Base-by-base conservation (phyloP, 768 basidiomycete genomes). In the Tricholoma furcatifolium region DNA sequence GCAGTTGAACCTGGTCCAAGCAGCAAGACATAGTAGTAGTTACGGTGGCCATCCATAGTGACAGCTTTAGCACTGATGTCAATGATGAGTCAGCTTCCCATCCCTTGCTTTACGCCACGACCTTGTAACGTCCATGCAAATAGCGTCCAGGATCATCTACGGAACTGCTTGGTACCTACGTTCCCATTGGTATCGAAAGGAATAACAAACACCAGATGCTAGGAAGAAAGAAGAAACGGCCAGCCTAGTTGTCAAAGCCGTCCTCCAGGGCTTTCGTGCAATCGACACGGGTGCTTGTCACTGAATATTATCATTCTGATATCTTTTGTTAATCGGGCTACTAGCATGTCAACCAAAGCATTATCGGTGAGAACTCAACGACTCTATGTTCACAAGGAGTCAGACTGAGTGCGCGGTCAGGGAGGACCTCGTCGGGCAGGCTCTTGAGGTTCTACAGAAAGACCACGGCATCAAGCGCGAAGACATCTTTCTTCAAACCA, bases 211-310 rank as follows among this genome's bases (percentile, higher is more conserved):
- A 43, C 41, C 36, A 42, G 35, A 30, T 39, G 34, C 9, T 59
- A 91, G 89, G 91, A 93, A 93, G 73, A 84, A 84, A 61, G 85
- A 87, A 50, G 67, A 75, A 20, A 93, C 92, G 1, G 70, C 82
- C 0, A 68, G 74, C 4, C 78, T 92, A 2, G 90, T 93, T 17
- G 70, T 86, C 45, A 77, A 74, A 50, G 92, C 92, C 9, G 81
- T 93, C 50, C 68, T 86, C 35, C 78, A 81, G 57, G 91, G 92
- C 5, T 93, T 93, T 65, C 72, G 84, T 42, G 90, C 87, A 4
- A 83, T 93, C 24, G 92, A 94, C 61, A 92, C 89, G n/a, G 90
- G 89, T 78, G 67, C 56, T 74, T 49, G 2, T 44, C 40, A 31
- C 50, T 35, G 18, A 27, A 18, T 36, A 40, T 23, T n/a, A 18